Base-by-base conservation (phyloP, 768 basidiomycete genomes). In the Termitomyces sp. region DNA sequence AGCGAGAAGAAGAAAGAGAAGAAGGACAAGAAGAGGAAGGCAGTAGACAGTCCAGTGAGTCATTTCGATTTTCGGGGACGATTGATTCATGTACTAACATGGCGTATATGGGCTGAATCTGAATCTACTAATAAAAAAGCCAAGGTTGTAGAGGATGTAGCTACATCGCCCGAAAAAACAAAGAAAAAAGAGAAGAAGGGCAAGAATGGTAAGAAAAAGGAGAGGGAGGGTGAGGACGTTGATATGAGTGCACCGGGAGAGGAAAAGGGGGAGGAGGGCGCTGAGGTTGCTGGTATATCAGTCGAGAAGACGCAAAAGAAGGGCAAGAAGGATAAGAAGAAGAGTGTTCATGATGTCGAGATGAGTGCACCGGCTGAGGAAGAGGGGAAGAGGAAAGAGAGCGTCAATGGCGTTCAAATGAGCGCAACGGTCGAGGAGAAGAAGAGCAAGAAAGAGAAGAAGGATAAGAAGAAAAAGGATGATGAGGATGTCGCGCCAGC, bases 11-110 rank as follows among this genome's bases (percentile, higher is more conserved):
- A 67, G 60, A 68, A 71, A 56, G 60, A 72, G 54, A 69, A 68
- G 59, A 68, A 71, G 59, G 60, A 72, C 56, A 70, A 68, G 59
- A 69, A 71, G 62, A 68, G 75, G 61, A 69, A 74, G 32, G 61
- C 59, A 17, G 72, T 70, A 11, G 73, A 70, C 45, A 60, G 61
- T 21, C 17, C 46, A 43, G 73, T 72, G 53, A 49, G 63, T 47
- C 10, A 17, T 30, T 23, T 28, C 8, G 5, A 16, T n/a, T 46
- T 17, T 42, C 3, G 27, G 12, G 14, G 19, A 19, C 21, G 43
- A 25, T 12, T 49, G 34, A 19, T 14, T 56, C 17, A 14, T 34
- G 17, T 23, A 47, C 32, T 54, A 46, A 48, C n/a, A 43, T 35
- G 16, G 35, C 23, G 32, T 21, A 30, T 34, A 43, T 21, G 43